Conservation (phyloP, 1,139 yeast genomes). For the Ogataea hybrid region DNA sequence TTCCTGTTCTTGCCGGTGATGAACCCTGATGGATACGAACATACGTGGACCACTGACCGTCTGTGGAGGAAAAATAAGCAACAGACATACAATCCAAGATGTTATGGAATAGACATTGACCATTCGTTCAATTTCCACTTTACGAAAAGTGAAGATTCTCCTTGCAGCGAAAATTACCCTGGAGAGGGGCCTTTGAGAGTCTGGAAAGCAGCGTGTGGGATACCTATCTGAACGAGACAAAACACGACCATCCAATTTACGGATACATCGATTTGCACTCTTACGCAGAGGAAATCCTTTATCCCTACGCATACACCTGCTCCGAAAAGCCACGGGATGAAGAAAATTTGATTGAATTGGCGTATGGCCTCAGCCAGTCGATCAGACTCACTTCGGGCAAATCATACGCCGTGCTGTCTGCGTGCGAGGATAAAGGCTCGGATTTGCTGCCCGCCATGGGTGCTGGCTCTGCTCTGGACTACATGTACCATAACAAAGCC, state of each 20-base stretch:
- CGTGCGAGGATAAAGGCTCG: constrained; percentile 74
- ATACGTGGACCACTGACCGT: constrained; percentile 77
- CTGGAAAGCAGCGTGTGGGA: constrained; percentile 67
- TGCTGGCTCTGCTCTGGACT: constrained; percentile 79
- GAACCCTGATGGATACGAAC: constrained; percentile 90
- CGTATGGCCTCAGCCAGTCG: constrained; percentile 76
- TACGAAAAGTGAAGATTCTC: constrained; percentile 57
- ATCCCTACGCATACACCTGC: constrained; percentile 83
- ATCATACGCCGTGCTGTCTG: constrained; percentile 65
- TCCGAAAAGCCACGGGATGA: constrained; percentile 70
- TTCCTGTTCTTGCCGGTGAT: constrained; percentile 77
- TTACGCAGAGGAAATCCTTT: constrained; percentile 77
- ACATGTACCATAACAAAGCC: constrained; percentile 79
- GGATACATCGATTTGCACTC: constrained; percentile 85
- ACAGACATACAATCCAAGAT: constrained; percentile 60
- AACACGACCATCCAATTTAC: constrained; percentile 56
- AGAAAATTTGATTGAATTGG: constrained; percentile 76
- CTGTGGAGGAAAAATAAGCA: constrained; percentile 91
- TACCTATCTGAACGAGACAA: constrained; percentile 59
- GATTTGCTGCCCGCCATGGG: constrained; percentile 74
- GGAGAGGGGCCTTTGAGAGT: constrained; percentile 81
- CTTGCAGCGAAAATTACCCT: constrained; percentile 80
- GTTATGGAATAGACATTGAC: constrained; percentile 84
- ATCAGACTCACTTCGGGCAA: constrained; percentile 63
- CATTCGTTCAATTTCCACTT: constrained; percentile 81